These are phyloP conservation scores for Cystobasidium sp. DNA, from an alignment of 1,284 basidiomycete species.

Conservation along the genomic window DNA sequence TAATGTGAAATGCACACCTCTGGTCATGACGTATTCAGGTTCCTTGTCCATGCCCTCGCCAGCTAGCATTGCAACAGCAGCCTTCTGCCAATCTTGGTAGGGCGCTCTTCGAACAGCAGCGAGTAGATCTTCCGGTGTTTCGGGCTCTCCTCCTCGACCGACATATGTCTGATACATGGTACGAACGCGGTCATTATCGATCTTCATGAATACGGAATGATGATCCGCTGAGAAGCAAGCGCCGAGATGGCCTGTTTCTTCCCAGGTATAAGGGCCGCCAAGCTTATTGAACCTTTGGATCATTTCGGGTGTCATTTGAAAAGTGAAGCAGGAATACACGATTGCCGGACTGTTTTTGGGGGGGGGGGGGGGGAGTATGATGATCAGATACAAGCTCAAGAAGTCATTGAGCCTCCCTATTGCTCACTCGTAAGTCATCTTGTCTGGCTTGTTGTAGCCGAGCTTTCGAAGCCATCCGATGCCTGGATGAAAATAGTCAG, in stretches of 20 bases:
- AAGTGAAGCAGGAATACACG: slow-evolving; percentile 39
- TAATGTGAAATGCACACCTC: not conserved
- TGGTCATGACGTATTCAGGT: slow-evolving; percentile 6
- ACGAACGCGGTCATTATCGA: slow-evolving; percentile 39
- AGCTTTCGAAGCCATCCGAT: slow-evolving; percentile 40
- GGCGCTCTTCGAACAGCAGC: slow-evolving; percentile 11
- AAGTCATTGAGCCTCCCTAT: not conserved
- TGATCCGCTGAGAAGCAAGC: slow-evolving; percentile 38
- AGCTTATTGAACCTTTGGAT: slow-evolving; percentile 32
- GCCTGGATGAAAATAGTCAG: slow-evolving; percentile 5
- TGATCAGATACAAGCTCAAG: not conserved
- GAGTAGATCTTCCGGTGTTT: slow-evolving; percentile 35
- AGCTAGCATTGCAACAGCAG: slow-evolving; percentile 29
- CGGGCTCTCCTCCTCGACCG: slow-evolving; percentile 34
- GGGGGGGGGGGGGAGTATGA: too few relatives aligned
- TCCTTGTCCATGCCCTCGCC: slow-evolving; percentile 25
- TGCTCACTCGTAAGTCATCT: slow-evolving; percentile 25
- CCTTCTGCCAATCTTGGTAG: slow-evolving; percentile 34
- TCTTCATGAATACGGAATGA: slow-evolving; percentile 40
- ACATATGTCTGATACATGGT: slow-evolving; percentile 42
- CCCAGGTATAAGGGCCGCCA: slow-evolving; percentile 26
- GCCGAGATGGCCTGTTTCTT: slow-evolving; percentile 37
- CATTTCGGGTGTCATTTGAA: slow-evolving; percentile 31
- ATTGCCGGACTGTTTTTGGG: slow-evolving; percentile 18
- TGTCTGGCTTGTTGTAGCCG: slow-evolving; percentile 37